Evolutionary conservation across 495 filamentous ascomycete species (phyloP).

Genomic region (Xylaria intraflava): DNA sequence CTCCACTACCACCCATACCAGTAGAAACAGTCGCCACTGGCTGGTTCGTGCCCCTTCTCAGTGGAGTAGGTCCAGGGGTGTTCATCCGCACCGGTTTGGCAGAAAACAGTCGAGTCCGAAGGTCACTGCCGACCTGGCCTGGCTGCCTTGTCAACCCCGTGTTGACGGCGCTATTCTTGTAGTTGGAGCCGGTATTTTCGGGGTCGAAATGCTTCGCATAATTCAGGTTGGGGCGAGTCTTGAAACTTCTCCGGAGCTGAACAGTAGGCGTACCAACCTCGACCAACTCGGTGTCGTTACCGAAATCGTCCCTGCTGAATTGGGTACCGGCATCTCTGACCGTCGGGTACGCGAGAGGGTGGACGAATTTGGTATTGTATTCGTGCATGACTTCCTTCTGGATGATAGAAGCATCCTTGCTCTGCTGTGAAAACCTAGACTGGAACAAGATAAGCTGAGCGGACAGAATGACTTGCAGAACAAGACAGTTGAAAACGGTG

Average conservation of each 20-base stretch:
- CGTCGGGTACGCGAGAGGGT: slow-evolving; percentile 73
- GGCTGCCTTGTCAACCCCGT: slow-evolving; percentile 18
- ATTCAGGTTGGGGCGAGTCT: slow-evolving; percentile 80
- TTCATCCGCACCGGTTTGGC: slow-evolving; percentile 15
- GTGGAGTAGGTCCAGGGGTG: slow-evolving; percentile 19
- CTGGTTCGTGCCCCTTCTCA: slow-evolving; percentile 11
- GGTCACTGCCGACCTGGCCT: slow-evolving; percentile 15
- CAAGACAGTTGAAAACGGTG: slow-evolving; percentile 72
- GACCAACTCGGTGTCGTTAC: slow-evolving; percentile 49
- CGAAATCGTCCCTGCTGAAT: slow-evolving; percentile 42
- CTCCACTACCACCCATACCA: slow-evolving; percentile 42
- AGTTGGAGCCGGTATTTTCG: slow-evolving; percentile 36
- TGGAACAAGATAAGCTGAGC: slow-evolving; percentile 68
- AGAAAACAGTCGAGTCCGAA: slow-evolving; percentile 13
- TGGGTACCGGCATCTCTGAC: slow-evolving; percentile 83
- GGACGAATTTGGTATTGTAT: slow-evolving; percentile 93
- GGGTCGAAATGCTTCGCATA: slow-evolving; percentile 75
- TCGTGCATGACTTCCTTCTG: slow-evolving; percentile 89
- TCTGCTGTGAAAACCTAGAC: slow-evolving; percentile 68
- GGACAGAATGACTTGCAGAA: slow-evolving; percentile 66
- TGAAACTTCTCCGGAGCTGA: slow-evolving; percentile 72
- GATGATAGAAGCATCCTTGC: slow-evolving; percentile 75
- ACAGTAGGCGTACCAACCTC: slow-evolving; percentile 71
- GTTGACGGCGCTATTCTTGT: slow-evolving; percentile 14
- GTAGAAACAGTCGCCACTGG: slow-evolving; percentile 13